These are phyloP conservation scores for Leccinum solheimii DNA, from an alignment of 1,284 basidiomycete genomes.

Conservation along the genomic window DNA sequence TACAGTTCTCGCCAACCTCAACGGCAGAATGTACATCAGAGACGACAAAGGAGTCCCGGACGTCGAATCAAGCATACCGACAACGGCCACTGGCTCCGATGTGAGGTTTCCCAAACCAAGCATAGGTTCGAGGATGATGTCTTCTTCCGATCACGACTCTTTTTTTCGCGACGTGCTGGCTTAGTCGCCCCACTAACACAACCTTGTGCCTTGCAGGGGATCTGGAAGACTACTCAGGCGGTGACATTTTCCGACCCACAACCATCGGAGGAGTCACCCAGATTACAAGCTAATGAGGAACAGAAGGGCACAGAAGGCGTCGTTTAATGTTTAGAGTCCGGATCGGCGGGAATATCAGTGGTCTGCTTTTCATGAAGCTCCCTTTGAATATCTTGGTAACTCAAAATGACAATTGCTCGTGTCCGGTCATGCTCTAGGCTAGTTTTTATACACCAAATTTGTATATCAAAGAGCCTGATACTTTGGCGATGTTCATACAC, in stretches of 20 bases:
- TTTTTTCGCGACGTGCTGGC: neutral
- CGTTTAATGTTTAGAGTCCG: neutral
- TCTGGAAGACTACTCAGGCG: slow-evolving; percentile 4
- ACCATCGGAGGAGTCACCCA: neutral
- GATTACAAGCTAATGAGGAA: neutral
- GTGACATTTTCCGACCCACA: neutral
- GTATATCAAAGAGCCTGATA: neutral
- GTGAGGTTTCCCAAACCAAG: neutral
- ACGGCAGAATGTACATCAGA: slow-evolving; percentile 6
- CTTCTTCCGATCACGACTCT: neutral
- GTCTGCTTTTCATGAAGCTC: neutral
- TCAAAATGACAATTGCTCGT: neutral
- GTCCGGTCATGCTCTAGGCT: neutral
- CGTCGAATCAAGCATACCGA: neutral
- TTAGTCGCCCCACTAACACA: neutral
- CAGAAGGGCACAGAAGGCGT: neutral
- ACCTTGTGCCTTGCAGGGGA: neutral
- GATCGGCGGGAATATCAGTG: neutral
- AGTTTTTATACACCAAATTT: neutral
- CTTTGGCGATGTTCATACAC: neutral
- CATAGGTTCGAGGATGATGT: neutral
- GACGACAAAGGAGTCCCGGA: neutral
- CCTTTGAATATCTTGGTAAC: neutral
- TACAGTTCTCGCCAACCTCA: slow-evolving; percentile 10
- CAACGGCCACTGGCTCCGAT: neutral